Base-by-base conservation (phyloP, 2,329 filamentous ascomycete genomes). In the Macrophomina tecta region DNA sequence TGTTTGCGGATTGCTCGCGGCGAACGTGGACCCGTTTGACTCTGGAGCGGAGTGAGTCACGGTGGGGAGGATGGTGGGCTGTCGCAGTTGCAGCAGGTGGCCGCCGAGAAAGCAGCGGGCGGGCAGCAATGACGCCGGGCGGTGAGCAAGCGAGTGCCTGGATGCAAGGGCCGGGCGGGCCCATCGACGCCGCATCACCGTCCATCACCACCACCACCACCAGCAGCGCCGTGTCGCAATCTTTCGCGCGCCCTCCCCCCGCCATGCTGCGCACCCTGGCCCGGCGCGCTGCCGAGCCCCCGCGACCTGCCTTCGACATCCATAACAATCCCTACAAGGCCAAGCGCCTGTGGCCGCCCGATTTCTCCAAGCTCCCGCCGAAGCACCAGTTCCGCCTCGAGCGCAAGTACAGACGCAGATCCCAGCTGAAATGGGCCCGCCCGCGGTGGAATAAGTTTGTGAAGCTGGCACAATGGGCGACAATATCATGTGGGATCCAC, bases 351-450 rank as follows among this genome's bases (percentile, higher is more conserved):
- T 94, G 91, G 91, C 91, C 91, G 67, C 91, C 91, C 12, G 89
- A 93, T 78, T 91, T 94, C 78, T 81, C 84, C 69, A 86, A 87
- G 74, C 85, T 94, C 68, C 87, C 87, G 45, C 81, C 84, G 55
- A 90, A 91, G 77, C 88, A 93, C 74, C 89, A 94, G 78, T 90
- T 94, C 75, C 85, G 88, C 51, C 89, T 93, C 72, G 91, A 94
- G 82, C 89, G 91, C 77, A 89, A 90, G 75, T 94, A 90, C 80
- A 91, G 92, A 79, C 85, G 91, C 63, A 85, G 91, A 64, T 79
- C 90, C 32, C 83, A 84, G 67, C 78, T 91, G 71, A 86, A 87
- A 72, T 86, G 85, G 74, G 83, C 85, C 48, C 81, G 88, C 28
- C 90, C 90, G 8, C 77, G 79, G 56, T 92, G 89, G 88, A 84